Conservation (phyloP, 2,329 filamentous ascomycete species). For the Talaromyces amestolkiae region DNA sequence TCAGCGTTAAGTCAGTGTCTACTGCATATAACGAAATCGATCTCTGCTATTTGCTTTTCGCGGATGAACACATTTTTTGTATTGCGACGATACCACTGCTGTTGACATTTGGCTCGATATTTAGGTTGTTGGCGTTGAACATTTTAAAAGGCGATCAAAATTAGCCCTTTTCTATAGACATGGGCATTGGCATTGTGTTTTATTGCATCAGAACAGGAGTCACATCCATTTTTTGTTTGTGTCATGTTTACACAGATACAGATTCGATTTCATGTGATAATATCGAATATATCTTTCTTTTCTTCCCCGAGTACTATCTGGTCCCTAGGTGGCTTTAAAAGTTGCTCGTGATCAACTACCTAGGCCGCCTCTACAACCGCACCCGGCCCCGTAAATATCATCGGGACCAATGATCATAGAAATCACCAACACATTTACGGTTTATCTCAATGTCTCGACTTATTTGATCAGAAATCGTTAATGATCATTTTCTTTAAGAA, state of each 20-base stretch:
- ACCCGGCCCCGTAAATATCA: neutral
- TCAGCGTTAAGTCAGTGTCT: slow-evolving; percentile 32
- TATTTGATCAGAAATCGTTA: neutral
- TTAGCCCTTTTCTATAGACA: neutral
- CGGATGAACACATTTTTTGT: slow-evolving; percentile 11
- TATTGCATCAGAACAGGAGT: slow-evolving; percentile 12
- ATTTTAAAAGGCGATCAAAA: neutral
- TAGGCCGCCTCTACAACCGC: neutral
- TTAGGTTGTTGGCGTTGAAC: neutral
- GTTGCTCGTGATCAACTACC: neutral
- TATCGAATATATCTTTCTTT: neutral
- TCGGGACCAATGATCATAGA: neutral
- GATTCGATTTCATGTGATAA: neutral
- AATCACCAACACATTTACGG: neutral
- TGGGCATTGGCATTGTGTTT: neutral
- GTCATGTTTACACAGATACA: neutral
- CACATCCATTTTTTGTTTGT: neutral
- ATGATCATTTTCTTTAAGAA: neutral
- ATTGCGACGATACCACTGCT: slow-evolving; percentile 16
- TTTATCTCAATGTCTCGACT: neutral
- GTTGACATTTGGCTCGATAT: neutral
- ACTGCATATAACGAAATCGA: neutral
- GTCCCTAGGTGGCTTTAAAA: neutral
- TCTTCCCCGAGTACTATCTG: neutral
- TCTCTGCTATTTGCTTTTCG: neutral